A percentile compares a stretch with the other conserved stretches of the same genome.
Evolutionary conservation across 2,329 filamentous ascomycete species (phyloP).

Genomic region (Fusarium buxicola): DNA sequence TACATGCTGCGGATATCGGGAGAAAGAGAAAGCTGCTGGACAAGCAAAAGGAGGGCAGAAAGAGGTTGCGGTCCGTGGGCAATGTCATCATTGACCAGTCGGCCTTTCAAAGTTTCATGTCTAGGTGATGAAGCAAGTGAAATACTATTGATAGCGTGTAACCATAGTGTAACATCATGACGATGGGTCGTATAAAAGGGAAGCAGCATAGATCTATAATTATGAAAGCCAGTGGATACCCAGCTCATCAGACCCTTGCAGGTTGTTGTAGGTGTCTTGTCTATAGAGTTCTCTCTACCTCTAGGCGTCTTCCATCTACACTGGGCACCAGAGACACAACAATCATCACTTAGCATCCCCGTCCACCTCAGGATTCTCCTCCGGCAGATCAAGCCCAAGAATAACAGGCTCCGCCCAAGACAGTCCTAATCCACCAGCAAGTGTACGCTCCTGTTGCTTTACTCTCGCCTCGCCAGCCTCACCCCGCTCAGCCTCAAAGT

Average conservation of each 20-base stretch:
- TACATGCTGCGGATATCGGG: constrained; percentile 90
- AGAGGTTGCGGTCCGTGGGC: constrained; percentile 84
- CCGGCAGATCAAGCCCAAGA: constrained; percentile 55
- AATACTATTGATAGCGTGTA: constrained; percentile 21
- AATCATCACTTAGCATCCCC: constrained; percentile 4
- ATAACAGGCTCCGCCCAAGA: constrained; percentile 52
- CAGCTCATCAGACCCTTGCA: constrained; percentile 6
- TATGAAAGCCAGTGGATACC: constrained; percentile 21
- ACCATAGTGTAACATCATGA: constrained; percentile 33
- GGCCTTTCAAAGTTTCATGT: constrained; percentile 92
- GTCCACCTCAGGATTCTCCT: constrained; percentile 38
- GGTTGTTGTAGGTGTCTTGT: neutral
- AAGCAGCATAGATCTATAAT: neutral
- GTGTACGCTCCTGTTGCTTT: constrained; percentile 59
- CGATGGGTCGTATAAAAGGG: constrained; percentile 6
- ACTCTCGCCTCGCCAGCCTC: constrained; percentile 50
- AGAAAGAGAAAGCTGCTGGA: constrained; percentile 88
- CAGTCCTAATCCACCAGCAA: constrained; percentile 51
- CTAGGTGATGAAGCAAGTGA: constrained; percentile 66
- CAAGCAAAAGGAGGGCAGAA: constrained; percentile 96
- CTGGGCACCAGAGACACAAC: neutral
- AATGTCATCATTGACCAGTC: constrained; percentile 97
- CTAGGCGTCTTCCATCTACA: neutral
- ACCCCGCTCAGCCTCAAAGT: constrained; percentile 54
- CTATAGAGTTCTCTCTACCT: neutral